Base-by-base conservation (phyloP, 129 eudicot species). In the Chrysanthemum seticuspe region DNA sequence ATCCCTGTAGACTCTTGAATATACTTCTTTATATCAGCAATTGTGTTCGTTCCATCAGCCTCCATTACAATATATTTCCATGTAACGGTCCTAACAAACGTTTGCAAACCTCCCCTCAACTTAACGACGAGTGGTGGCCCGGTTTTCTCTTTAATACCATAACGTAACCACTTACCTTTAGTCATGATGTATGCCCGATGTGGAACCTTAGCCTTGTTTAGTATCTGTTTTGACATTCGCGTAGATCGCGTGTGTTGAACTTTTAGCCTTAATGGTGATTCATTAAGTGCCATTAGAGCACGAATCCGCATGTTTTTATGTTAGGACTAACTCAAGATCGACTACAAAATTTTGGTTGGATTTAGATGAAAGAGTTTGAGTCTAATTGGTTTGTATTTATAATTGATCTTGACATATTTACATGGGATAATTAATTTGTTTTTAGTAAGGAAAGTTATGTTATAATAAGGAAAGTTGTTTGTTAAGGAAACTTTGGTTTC, bases 41-140 rank as follows among this genome's bases (percentile, higher is more conserved):
- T 53, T 16, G 58, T 53, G 18, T 53, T 3, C 19, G 18, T 12
- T 19, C 21, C 21, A 34, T 36, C 68, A n/a, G 3, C 68, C 51
- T 63, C 25, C 68, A 63, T 34, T 13, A 48, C 19, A 0, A 36
- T 63, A 63, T 63, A 63, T 16, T 10, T 65, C 70, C 70, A 65
- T 44, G 70, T 65, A 1, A 47, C 18, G 19, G 29, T 65, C 51
- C 70, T 40, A 45, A 10, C 54, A 12, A 65, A 40, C 9, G 53
- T 65, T 19, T 65, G 8, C 54, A 40, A 8, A 13, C 70, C 18
- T 10, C 54, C 54, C 69, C 31, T 65, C 54, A 44, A 65, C 18
- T 65, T 65, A 65, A 65, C 52, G 3, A 44, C 31, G 27, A 44
- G 8, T 1, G 70, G 52, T 13, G 54, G 70, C 10, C 53, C 53